Base-by-base conservation (phyloP, 2,329 filamentous ascomycete genomes). In the Microdochium nivale region DNA sequence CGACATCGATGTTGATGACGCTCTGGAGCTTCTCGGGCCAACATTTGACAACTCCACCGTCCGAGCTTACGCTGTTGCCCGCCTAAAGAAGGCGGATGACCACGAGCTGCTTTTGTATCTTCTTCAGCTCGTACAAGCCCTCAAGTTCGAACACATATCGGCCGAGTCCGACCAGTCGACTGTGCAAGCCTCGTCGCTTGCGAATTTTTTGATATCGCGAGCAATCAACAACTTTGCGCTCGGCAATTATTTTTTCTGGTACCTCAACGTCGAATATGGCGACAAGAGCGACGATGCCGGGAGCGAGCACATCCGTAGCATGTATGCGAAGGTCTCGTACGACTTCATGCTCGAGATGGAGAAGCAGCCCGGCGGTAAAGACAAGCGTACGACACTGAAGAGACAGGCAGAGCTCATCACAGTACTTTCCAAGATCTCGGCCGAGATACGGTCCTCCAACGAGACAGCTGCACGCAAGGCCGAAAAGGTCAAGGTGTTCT, bases 181-280 rank as follows among this genome's bases (percentile, higher is more conserved):
- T 72, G 80, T 53, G 81, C 89, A 56, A 75, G 77, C 43, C 74
- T 96, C 91, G 0, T 96, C 91, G 0, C 74, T 99, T 5, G 92
- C 91, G 2, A 83, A 81, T 24, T 99, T 99, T 63, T 76, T 99
- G 2, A 94, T 99, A 52, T 83, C 87, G 1, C 82, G 94, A 33
- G 95, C 94, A 3, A 87, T 88, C 14, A 83, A 86, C 55, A 97
- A 95, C 63, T 88, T 96, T 62, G 86, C 87, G 54, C 78, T 99
- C 1, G 94, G 92, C 27, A 99, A 95, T 65, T 96, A 95, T 69
- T 82, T 99, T 51, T 89, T 96, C 67, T 99, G 94, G 94, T 99
- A 97, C 67, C 77, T 99, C 2, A 96, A 96, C 84, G 94, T 99
- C 1, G 95, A 99, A 70, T 95, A 91, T 59, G 90, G 95, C 59